A percentile compares a stretch with the other conserved stretches of the same genome.
These are phyloP conservation scores for Phytophthora quininea DNA, from an alignment of 352 stramenopile genomes.

Conservation along the genomic window DNA sequence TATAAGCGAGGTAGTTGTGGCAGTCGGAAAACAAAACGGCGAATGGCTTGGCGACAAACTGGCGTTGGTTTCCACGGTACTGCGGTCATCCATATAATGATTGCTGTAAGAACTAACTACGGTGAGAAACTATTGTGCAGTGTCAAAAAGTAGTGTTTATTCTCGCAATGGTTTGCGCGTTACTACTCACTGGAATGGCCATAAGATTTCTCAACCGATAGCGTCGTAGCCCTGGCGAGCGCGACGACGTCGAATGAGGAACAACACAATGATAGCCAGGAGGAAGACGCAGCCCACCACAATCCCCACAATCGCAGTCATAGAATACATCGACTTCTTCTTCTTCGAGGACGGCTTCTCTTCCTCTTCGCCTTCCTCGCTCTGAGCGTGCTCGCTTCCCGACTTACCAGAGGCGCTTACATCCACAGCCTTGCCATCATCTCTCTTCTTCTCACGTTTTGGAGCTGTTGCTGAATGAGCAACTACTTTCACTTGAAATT, in stretches of 20 bases:
- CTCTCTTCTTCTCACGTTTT: constrained; percentile 25
- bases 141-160: too few species aligned
- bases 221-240: constrained; percentile 48
- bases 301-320: constrained; percentile 50
- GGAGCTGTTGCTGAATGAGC: constrained; percentile 13
- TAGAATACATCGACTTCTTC: constrained; percentile 37
- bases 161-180: too few species aligned
- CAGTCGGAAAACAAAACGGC: too few species aligned
- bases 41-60: too few species aligned
- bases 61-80: too few species aligned
- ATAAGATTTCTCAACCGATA: constrained; percentile 35
- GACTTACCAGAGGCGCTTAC: constrained; percentile 33
- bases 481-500: constrained; percentile 53
- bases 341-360: constrained; percentile 7
- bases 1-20: too few species aligned
- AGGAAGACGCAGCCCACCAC: constrained; percentile 53
- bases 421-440: constrained; percentile 25
- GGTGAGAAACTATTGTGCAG: too few species aligned
- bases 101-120: too few species aligned
- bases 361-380: constrained; percentile 7
- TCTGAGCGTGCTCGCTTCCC: constrained; percentile 17
- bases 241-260: constrained; percentile 46
- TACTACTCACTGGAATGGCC: background rate
- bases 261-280: constrained; percentile 43
- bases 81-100: too few species aligned